Percentiles rank a stretch among this genome's conserved stretches.
These are phyloP conservation scores for Aspergillus sp. DNA, from an alignment of 2,329 filamentous ascomycete genomes.

Conservation along the genomic window DNA sequence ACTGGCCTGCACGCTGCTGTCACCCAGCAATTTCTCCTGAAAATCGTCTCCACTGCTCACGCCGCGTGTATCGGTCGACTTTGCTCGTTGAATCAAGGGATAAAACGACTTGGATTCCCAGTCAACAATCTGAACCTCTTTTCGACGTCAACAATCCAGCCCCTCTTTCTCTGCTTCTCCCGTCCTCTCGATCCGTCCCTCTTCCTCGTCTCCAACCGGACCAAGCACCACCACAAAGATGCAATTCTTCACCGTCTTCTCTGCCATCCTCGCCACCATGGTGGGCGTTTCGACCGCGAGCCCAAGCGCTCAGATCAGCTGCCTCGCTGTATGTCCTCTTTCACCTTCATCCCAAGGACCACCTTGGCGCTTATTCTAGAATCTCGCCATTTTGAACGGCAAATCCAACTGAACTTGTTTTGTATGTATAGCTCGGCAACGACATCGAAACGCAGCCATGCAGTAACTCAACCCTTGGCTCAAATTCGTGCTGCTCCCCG, in stretches of 20 bases:
- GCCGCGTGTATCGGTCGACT: not conserved
- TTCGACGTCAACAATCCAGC: not conserved
- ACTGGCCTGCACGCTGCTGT: no score
- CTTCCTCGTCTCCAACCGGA: not conserved
- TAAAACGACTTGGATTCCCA: not conserved
- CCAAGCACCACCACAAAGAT: not conserved
- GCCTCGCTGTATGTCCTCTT: slow-evolving; percentile 1
- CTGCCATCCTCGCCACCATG: not conserved
- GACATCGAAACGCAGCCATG: no score
- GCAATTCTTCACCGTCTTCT: slow-evolving; percentile 3
- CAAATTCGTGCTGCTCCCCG: no score
- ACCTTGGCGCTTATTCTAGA: no score
- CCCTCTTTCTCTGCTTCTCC: not conserved
- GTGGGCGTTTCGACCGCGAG: not conserved
- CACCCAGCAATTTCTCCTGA: not conserved
- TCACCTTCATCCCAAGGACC: not conserved
- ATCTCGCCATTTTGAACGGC: no score
- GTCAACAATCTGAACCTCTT: not conserved
- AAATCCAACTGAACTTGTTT: no score
- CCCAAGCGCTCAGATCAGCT: slow-evolving; percentile 3
- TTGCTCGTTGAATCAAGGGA: not conserved
- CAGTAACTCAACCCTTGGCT: no score
- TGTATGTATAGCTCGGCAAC: not conserved
- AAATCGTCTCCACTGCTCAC: not conserved
- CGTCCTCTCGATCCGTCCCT: no score